These are phyloP conservation scores for Phialophora expanda DNA, from an alignment of 2,329 filamentous ascomycete genomes.

Conservation along the genomic window DNA sequence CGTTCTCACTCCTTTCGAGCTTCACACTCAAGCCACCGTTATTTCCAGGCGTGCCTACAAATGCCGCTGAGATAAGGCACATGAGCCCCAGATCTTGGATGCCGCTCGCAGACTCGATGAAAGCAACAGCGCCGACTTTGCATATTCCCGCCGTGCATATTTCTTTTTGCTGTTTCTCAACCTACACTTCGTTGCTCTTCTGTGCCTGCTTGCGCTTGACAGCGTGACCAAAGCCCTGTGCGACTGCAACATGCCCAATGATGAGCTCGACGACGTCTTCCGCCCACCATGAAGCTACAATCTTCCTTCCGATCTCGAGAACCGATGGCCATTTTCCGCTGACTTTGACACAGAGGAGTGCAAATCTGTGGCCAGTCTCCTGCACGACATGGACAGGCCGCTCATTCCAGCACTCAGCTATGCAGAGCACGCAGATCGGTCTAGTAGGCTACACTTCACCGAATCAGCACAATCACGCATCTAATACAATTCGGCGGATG, in stretches of 20 bases:
- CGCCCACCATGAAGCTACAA: neutral
- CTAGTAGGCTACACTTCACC: neutral
- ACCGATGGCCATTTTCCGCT: no score
- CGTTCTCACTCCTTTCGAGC: no score
- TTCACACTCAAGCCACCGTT: neutral
- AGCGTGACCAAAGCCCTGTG: neutral
- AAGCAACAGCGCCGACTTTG: neutral
- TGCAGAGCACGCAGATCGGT: neutral
- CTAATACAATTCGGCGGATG: no score
- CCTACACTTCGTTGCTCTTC: neutral
- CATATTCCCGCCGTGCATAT: neutral
- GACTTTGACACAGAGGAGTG: neutral
- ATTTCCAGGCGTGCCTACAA: neutral
- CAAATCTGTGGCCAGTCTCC: neutral
- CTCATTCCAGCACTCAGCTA: neutral
- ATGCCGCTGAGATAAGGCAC: neutral
- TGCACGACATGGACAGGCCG: neutral
- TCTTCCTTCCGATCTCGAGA: neutral
- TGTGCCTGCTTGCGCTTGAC: neutral
- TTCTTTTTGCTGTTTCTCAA: neutral
- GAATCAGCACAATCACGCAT: neutral
- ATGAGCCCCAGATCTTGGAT: neutral
- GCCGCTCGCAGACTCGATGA: neutral
- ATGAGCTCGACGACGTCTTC: neutral
- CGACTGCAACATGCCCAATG: neutral